Evolutionary conservation across 164 flowering plant genomes (phyloP).

Genomic region (Euptelea pleiosperma): DNA sequence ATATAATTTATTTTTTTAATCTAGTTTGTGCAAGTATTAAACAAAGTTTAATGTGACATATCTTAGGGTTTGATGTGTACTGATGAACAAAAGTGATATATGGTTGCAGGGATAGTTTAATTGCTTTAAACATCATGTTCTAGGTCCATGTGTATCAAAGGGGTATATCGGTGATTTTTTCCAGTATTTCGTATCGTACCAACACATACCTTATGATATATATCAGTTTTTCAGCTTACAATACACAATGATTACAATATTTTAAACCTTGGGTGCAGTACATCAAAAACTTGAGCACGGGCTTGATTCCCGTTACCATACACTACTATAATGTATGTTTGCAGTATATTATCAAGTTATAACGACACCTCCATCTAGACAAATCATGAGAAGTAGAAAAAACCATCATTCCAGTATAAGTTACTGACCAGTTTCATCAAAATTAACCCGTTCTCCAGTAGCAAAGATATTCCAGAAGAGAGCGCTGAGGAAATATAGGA

Average conservation of each 20-base stretch:
- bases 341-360: neutral
- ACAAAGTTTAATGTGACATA: too few species aligned
- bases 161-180: neutral
- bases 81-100: too few species aligned
- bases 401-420: neutral
- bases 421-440: constrained; percentile 53
- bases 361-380: neutral
- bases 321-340: neutral
- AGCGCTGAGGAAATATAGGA: constrained; percentile 69
- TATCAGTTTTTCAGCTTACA: neutral
- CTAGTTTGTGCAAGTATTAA: too few species aligned
- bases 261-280: neutral
- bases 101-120: too few species aligned
- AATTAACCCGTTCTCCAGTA: constrained; percentile 77
- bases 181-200: neutral
- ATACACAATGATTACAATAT: neutral
- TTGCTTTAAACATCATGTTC: neutral
- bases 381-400: neutral
- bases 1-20: too few species aligned
- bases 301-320: neutral
- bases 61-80: too few species aligned
- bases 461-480: constrained; percentile 69
- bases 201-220: neutral
- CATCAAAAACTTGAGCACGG: too few species aligned
- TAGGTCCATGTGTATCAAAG: neutral